Percentiles rank a stretch among this genome's conserved stretches.
Conservation (phyloP, 2,329 filamentous ascomycete genomes). For the Penicillium nordicum region DNA sequence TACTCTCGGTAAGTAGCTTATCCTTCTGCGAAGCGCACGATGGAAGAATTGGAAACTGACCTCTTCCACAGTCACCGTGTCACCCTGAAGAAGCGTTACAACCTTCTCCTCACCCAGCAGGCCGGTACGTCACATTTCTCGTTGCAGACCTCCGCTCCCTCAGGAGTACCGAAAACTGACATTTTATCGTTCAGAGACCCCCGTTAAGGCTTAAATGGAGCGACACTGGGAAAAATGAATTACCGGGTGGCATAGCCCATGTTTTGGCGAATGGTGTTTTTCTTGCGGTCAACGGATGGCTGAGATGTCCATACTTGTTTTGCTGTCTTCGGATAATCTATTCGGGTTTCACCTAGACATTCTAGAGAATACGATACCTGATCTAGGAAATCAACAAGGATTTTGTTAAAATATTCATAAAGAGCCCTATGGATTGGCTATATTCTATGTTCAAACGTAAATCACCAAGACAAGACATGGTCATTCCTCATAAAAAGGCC, state of each 20-base stretch:
- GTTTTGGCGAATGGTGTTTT: slow-evolving; percentile 42
- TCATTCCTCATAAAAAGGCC: slow-evolving; percentile 19
- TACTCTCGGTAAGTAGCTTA: slow-evolving; percentile 65
- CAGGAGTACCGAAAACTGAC: slow-evolving; percentile 3
- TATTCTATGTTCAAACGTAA: slow-evolving; percentile 25
- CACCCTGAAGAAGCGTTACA: slow-evolving; percentile 90
- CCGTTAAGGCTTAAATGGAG: slow-evolving; percentile 31
- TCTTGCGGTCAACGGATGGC: slow-evolving; percentile 28
- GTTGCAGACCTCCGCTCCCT: neutral
- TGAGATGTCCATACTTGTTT: slow-evolving; percentile 21
- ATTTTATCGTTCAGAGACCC: slow-evolving; percentile 25
- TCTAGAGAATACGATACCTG: slow-evolving; percentile 11
- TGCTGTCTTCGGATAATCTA: slow-evolving; percentile 19
- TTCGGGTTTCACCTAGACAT: slow-evolving; percentile 12
- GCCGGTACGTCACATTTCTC: slow-evolving; percentile 40
- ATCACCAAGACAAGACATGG: slow-evolving; percentile 16
- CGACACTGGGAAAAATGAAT: slow-evolving; percentile 21
- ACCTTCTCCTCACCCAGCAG: slow-evolving; percentile 80
- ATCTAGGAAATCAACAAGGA: slow-evolving; percentile 15
- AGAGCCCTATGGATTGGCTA: slow-evolving; percentile 10
- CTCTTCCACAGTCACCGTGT: slow-evolving; percentile 68
- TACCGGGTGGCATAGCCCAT: slow-evolving; percentile 27
- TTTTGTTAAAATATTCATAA: slow-evolving; percentile 11
- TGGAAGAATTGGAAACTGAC: slow-evolving; percentile 1
- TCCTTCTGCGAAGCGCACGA: no score